Evolutionary conservation across 441 rosid species (phyloP), one percentile per base, ranked within the genome.

Genomic region (Adansonia madagascariensis): DNA sequence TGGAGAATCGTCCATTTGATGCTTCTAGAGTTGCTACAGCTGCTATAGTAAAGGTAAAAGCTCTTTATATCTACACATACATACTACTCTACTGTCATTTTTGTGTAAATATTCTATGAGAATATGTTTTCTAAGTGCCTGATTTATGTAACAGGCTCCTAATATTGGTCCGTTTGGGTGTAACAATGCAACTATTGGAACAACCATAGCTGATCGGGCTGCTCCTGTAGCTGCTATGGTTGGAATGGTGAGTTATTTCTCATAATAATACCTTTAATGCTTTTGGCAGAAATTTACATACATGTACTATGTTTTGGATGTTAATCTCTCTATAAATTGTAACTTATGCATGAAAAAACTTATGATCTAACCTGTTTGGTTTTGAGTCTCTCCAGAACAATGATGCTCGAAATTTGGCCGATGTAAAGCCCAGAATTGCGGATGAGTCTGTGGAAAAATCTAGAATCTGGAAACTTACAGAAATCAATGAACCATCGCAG

Each of bases 391-490:
- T 82, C 78, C 81, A 92, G 96, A 92, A 77, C 78, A 84, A 74
- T 66, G 97, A 90, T 59, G 80, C 76, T 73, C 89, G 87, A 78
- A 82, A 74, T 77, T 82, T 92, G 84, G 86, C 76, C 22, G 95
- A 90, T 66, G 88, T 86, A 64, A 91, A 94, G 84, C 93, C 95
- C 50, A 89, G 91, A 86, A 84, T 88, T 82, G 85, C 82, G 39
- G 93, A 94, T 46, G 95, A 91, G 80, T 79, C 90, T 2, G 24
- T 75, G n/a, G 97, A 91, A 76, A 89, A 88, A 75, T 84, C 96
- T 75, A 87, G 92, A 83, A 87, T 81, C 65, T 90, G 97, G 98
- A 94, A 92, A 82, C 80, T 88, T 70, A 90, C 90, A 68, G 97
- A 91, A 88, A 90, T 94, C 74, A 92, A 83, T 82, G 92, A 94